phyloP scores from a whole-genome alignment of 2,329 filamentous ascomycete species.

The Aspergillus pseudotamarii region DNA sequence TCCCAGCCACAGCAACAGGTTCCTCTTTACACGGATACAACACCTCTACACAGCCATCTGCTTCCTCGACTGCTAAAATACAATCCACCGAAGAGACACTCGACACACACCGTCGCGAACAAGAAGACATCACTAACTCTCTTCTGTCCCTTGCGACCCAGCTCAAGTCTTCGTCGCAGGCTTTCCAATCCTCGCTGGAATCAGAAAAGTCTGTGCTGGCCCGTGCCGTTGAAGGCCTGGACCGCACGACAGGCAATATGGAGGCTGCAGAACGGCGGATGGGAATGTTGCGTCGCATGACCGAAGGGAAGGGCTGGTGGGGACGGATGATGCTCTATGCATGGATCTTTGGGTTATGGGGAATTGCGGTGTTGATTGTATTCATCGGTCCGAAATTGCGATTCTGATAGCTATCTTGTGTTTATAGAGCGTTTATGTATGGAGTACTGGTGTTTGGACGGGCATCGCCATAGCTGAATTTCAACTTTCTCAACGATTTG shows the following conservation, averaged over 20 bases:
- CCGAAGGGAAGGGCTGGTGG: slow-evolving; percentile 86
- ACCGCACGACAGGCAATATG: slow-evolving; percentile 75
- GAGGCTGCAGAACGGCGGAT: slow-evolving; percentile 75
- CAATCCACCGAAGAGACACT: slow-evolving; percentile 69
- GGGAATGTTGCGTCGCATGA: slow-evolving; percentile 76
- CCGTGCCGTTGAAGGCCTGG: slow-evolving; percentile 72
- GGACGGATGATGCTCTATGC: slow-evolving; percentile 81
- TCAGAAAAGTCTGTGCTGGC: slow-evolving; percentile 72
- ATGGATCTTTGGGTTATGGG: slow-evolving; percentile 79
- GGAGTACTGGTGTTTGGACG: slow-evolving; percentile 5
- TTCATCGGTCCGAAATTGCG: slow-evolving; percentile 86
- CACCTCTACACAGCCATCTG: slow-evolving; percentile 9
- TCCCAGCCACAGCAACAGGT: slow-evolving; percentile 21
- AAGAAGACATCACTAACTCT: slow-evolving; percentile 78
- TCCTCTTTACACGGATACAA: slow-evolving; percentile 10
- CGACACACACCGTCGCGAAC: slow-evolving; percentile 75
- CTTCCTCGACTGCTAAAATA: slow-evolving; percentile 20
- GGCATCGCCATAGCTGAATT: background rate
- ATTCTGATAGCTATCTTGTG: slow-evolving; percentile 57
- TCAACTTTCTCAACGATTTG: background rate
- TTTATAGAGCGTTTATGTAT: background rate
- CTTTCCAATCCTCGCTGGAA: slow-evolving; percentile 73
- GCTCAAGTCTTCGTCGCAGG: slow-evolving; percentile 73
- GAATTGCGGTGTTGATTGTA: slow-evolving; percentile 76
- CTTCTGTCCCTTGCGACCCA: slow-evolving; percentile 78